Evolutionary conservation across 1,284 basidiomycete genomes (phyloP), one percentile per base, ranked within the genome.

Genomic region (Trametes pubescens): DNA sequence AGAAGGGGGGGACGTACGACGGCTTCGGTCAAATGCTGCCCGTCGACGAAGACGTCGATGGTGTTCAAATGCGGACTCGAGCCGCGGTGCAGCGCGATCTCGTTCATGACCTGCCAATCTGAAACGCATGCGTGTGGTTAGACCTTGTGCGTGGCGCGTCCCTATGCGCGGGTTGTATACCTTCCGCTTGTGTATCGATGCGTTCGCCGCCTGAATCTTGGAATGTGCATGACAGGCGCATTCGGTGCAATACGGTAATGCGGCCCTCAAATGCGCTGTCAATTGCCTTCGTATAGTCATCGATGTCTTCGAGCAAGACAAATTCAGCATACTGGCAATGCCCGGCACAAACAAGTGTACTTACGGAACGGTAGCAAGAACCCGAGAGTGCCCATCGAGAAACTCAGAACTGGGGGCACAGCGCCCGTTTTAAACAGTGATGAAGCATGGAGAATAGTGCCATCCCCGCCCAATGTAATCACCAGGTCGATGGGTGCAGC

Each of bases 31-130:
- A 99, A 83, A 79, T 98, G 95, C 74, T 97, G 94, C 0, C 92
- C 95, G 72, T 99, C 94, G n/a, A 98, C 95, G 76, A 86, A 98
- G 10, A 95, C 93, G 74, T 99, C 95, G 62, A 99, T 95, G 6
- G 94, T 95, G 65, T 95, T 96, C 57, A 99, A 83, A 73, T 98
- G 96, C 1, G 96, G 93, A 69, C 92, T 93, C 29, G 93, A 86
- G 5, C 96, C 96, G 24, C 96, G 88, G 77, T 99, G 97, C 24
- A 99, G 81, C 11, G 95, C 90, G 59, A 99, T 89, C 78, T 99
- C 97, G 74, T 99, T 99, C 95, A 99, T 97, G 38, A 98, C 95
- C 77, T 98, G 96, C 88, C 94, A 94, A 67, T 93, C 95, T 88
- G 71, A 43, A 38, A 18, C n/a, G 21, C 22, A 7, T 6, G 35